phyloP scores from a whole-genome alignment of 176 grass and related monocot species.

The Raddia guianensis region DNA sequence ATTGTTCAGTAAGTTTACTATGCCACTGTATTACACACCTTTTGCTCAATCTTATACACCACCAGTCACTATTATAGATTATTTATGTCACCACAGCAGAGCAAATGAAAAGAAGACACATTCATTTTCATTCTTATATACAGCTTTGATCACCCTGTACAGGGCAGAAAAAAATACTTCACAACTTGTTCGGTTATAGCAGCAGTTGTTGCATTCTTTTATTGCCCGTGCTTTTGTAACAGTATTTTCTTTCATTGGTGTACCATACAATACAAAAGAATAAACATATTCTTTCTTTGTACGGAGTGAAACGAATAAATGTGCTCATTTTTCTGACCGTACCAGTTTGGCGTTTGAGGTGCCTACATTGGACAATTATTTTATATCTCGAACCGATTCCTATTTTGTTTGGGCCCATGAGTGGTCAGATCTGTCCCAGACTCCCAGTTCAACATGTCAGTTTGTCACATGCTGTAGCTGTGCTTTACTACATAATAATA shows the following conservation, averaged over 20 bases:
- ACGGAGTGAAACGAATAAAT: neutral
- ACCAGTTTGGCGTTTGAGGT: neutral
- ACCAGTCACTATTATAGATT: neutral
- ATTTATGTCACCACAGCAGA: neutral
- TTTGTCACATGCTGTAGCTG: neutral
- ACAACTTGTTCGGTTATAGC: neutral
- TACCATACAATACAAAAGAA: slow-evolving; percentile 1
- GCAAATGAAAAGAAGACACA: slow-evolving; percentile 7
- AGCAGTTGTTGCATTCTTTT: neutral
- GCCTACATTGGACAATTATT: neutral
- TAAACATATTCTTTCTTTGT: neutral
- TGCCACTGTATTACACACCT: neutral
- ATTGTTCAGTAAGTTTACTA: neutral
- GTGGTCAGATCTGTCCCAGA: neutral
- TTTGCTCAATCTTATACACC: neutral
- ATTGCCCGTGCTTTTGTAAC: neutral
- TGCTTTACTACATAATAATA: neutral
- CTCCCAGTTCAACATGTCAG: neutral
- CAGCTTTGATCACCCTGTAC: neutral
- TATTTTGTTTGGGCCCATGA: neutral
- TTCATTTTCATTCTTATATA: slow-evolving; percentile 34
- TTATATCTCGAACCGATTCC: neutral
- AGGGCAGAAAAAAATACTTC: slow-evolving; percentile 1
- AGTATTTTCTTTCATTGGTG: neutral
- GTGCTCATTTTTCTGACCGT: neutral